phyloP scores from a whole-genome alignment of 352 stramenopile genomes.

The Globisporangium cystogenes region DNA sequence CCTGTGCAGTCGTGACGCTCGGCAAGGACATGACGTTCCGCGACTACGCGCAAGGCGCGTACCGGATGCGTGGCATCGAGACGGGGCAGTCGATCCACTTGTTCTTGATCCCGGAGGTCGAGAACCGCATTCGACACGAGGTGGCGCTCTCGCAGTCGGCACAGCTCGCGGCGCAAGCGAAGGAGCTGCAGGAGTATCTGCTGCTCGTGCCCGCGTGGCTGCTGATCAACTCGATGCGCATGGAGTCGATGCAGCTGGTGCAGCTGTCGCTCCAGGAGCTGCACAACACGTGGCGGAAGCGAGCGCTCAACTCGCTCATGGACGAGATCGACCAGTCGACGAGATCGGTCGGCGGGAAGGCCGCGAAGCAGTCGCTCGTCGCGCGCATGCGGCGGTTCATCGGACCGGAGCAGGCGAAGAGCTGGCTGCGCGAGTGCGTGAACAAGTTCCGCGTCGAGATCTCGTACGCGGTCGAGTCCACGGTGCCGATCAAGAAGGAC shows the following conservation, averaged over 20 bases:
- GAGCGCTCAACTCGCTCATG: slow-evolving; percentile 89
- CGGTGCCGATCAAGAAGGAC: slow-evolving; percentile 63
- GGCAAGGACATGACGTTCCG: slow-evolving; percentile 97
- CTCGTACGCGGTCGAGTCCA: slow-evolving; percentile 63
- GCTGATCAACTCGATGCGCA: slow-evolving; percentile 99
- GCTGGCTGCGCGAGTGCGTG: slow-evolving; percentile 67
- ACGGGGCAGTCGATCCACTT: slow-evolving; percentile 91
- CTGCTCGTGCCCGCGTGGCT: slow-evolving; percentile 93
- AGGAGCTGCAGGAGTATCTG: slow-evolving; percentile 50
- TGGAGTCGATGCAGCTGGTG: slow-evolving; percentile 99
- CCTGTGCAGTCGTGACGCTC: slow-evolving; percentile 85
- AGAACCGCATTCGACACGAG: slow-evolving; percentile 83
- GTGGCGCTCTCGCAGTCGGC: slow-evolving; percentile 45
- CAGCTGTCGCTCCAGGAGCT: slow-evolving; percentile 96
- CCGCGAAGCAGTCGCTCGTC: slow-evolving; percentile 24
- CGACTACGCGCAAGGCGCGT: slow-evolving; percentile 90
- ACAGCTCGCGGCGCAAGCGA: slow-evolving; percentile 9
- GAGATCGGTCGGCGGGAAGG: slow-evolving; percentile 1
- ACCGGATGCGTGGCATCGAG: slow-evolving; percentile 89
- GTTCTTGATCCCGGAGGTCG: slow-evolving; percentile 91
- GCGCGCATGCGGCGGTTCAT: slow-evolving; percentile 68
- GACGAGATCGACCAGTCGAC: slow-evolving; percentile 43
- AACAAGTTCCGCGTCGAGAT: slow-evolving; percentile 75
- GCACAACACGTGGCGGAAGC: slow-evolving; percentile 97
- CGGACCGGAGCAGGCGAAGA: slow-evolving; percentile 21